Evolutionary conservation across 441 rosid species (phyloP).

Genomic region (Hura crepitans): DNA sequence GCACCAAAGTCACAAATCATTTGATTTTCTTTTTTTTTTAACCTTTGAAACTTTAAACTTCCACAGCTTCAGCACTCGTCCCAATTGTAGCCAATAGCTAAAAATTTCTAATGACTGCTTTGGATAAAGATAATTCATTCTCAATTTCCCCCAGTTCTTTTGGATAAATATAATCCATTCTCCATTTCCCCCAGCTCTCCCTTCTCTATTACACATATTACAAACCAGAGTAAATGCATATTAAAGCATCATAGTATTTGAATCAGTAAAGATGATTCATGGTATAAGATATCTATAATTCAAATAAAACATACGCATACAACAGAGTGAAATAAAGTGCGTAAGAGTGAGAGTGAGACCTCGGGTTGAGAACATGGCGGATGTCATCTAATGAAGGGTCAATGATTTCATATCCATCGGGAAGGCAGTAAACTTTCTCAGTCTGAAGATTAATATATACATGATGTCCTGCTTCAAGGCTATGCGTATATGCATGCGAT

Average conservation of each 20-base stretch:
- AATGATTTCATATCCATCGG: conserved; percentile 90
- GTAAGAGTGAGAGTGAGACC: conserved; percentile 37
- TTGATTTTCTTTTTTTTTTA: neutral
- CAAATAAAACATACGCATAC: neutral
- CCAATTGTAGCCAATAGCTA: neutral
- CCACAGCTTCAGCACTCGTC: neutral
- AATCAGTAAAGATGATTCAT: neutral
- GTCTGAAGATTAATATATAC: conserved; percentile 83
- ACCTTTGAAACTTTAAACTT: neutral
- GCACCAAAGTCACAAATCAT: neutral
- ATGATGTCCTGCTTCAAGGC: conserved; percentile 95
- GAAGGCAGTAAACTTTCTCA: conserved; percentile 92
- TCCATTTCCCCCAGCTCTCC: neutral
- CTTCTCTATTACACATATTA: neutral
- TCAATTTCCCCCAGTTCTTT: neutral
- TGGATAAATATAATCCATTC: too few relatives aligned
- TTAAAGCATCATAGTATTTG: neutral
- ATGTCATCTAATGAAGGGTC: conserved; percentile 94
- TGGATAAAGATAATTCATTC: too few relatives aligned
- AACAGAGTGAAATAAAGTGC: neutral
- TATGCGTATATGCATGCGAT: conserved; percentile 97
- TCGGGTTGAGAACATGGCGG: conserved; percentile 83
- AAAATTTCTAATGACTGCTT: neutral
- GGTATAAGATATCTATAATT: neutral
- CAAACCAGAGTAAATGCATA: neutral